Conservation (phyloP, 2,329 filamentous ascomycete genomes). For the Kalmusia sp. region DNA sequence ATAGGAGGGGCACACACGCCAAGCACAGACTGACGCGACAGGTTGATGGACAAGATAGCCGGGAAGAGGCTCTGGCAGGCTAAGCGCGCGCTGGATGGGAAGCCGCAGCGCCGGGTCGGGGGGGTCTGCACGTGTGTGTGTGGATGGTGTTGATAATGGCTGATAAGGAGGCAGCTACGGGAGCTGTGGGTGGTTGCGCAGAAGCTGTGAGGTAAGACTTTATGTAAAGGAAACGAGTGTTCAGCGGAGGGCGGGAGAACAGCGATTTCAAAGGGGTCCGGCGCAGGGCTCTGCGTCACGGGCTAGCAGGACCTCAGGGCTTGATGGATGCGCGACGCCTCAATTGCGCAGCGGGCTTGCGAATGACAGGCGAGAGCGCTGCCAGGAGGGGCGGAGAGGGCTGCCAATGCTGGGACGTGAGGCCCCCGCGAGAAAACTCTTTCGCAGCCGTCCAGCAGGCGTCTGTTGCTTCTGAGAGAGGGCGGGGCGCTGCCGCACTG, state of each 20-base stretch:
- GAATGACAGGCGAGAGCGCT: conserved; percentile 33
- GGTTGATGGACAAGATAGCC: conserved; percentile 18
- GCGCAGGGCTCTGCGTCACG: conserved; percentile 19
- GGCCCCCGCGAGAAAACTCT: conserved; percentile 9
- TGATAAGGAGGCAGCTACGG: conserved; percentile 48
- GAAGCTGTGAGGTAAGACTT: conserved; percentile 56
- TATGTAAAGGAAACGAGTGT: conserved; percentile 55
- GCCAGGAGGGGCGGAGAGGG: conserved; percentile 24
- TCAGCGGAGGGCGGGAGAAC: conserved; percentile 38
- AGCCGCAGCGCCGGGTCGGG: conserved; percentile 45
- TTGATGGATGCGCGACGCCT: not conserved
- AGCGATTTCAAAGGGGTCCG: conserved; percentile 42
- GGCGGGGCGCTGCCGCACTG: not conserved
- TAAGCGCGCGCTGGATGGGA: conserved; percentile 46
- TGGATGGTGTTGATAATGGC: conserved; percentile 50
- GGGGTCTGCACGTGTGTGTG: conserved; percentile 41
- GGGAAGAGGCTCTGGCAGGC: conserved; percentile 38
- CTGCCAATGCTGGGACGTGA: conserved; percentile 19
- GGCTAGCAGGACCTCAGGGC: conserved; percentile 9
- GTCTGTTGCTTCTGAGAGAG: not conserved
- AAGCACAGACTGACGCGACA: conserved; percentile 45
- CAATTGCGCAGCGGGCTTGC: conserved; percentile 16
- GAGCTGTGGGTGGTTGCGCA: conserved; percentile 46
- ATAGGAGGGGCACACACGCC: conserved; percentile 47
- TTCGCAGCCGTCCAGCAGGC: not conserved